Percentiles rank a stretch among this genome's conserved stretches.
Conservation (phyloP, 1,284 basidiomycete species). For the Ustilago shanxiensis region DNA sequence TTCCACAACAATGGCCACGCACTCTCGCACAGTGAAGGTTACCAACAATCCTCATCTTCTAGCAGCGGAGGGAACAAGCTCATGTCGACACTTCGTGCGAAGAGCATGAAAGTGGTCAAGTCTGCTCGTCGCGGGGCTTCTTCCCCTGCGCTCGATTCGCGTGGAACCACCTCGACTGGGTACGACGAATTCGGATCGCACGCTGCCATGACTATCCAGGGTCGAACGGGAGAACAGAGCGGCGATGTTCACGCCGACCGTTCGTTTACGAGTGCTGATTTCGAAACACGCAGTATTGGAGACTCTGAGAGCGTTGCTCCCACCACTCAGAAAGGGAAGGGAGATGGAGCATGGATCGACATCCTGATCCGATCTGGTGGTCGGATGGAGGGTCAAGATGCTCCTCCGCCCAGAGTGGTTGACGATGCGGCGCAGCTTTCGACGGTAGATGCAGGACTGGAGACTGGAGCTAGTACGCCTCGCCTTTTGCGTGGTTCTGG, state of each 20-base stretch:
- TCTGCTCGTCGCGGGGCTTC: conserved; percentile 30
- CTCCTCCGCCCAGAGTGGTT: not conserved
- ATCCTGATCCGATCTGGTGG: conserved; percentile 48
- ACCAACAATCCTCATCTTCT: not conserved
- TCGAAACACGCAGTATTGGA: conserved; percentile 55
- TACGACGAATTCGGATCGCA: not conserved
- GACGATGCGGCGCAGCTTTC: conserved; percentile 31
- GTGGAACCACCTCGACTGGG: not conserved
- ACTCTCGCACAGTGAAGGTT: conserved; percentile 32
- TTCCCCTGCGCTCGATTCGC: conserved; percentile 24
- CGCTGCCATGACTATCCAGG: not conserved
- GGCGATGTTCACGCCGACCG: conserved; percentile 29
- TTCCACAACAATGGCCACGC: conserved; percentile 9
- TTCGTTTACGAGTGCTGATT: conserved; percentile 58
- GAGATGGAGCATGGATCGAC: conserved; percentile 61
- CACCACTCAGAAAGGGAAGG: conserved; percentile 11
- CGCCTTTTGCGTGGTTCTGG: conserved; percentile 4
- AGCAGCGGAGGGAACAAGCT: conserved; percentile 23
- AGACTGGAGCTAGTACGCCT: conserved; percentile 15
- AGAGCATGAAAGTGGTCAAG: conserved; percentile 44
- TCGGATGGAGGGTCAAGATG: conserved; percentile 54
- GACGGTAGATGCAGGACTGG: not conserved
- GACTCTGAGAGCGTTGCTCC: conserved; percentile 19
- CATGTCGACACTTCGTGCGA: conserved; percentile 44
- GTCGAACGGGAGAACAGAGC: conserved; percentile 10